Base-by-base conservation (phyloP, 2,329 filamentous ascomycete genomes). In the Botryotinia narcissicola region DNA sequence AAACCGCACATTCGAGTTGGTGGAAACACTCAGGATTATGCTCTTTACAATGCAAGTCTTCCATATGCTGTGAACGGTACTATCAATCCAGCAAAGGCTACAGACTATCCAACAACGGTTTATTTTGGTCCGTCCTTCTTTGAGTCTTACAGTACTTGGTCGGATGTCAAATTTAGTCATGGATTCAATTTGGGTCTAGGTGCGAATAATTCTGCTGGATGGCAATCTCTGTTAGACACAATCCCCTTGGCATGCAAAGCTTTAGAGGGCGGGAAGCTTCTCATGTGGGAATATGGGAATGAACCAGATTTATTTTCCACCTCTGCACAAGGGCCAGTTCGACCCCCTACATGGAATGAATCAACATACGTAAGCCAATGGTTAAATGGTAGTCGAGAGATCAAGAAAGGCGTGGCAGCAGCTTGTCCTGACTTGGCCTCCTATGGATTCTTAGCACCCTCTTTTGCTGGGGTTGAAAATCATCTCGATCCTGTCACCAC, bases 11-110 rank as follows among this genome's bases (percentile, higher is more conserved):
- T 91, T 72, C 84, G 89, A 25, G 88, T 91, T 2, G 89, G 90
- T 5, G 90, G 89, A n/a, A 91, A 91, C 77, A 91, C 89, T 0
- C 89, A 91, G 80, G 89, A 91, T 81, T 90, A 87, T 75, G 88
- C 88, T 8, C 83, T 91, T 54, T 91, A 88, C 80, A 85, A 91
- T 75, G 81, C 84, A 2, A 84, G 84, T 6, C 85, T 89, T 9
- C 79, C 83, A 1, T 82, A 83, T 10, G 86, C 86, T 9, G 82
- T 87, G 16, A 84, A 88, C 68, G 88, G 88, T 44, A 88, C 84
- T 3, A 82, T 86, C 70, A 83, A 89, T 72, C 83, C 83, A 0
- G 79, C 80, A 0, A 83, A 85, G 35, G 89, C 88, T 0, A 74
- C 80, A 0, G 89, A 91, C 80, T 91, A 91, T 75, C 89, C 89